Base-by-base conservation (phyloP, 768 basidiomycete genomes). In the Auricularia cornea region DNA sequence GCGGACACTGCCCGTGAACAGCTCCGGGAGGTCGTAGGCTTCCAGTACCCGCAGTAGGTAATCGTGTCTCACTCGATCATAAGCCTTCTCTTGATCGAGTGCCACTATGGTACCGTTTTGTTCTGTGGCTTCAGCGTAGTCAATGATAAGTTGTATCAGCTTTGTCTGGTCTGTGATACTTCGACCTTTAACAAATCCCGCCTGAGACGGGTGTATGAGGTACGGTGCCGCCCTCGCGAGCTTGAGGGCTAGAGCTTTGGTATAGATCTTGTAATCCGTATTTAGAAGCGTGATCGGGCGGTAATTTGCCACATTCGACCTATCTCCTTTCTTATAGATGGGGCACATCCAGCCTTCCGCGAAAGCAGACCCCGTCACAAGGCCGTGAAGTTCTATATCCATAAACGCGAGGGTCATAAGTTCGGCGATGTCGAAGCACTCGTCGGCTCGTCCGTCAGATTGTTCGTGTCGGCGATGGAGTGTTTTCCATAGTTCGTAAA, bases 161-260 rank as follows among this genome's bases (percentile, higher is more conserved):
- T 66, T 62, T 3, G 64, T 60, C n/a, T 66, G 65, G 44, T 66
- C 64, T 3, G 61, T 40, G 31, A 66, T 66, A 48, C 63, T 64
- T 62, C 65, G 26, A 3, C 59, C 52, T 26, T 41, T 41, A 11
- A 66, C 48, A 44, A 65, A 66, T 0, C 64, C 66, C 5, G 66
- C 66, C 41, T 66, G 66, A n/a, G 56, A 60, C n/a, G 35, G 16
- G 65, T 65, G 30, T 23, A 66, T 54, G 2, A 66, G 18, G 14
- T 29, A 16, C 3, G n/a, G 30, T 3, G 61, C 61, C 5, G 48
- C 32, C 12, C 3, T n/a, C 3, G 23, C 29, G 8, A 66, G 60
- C 30, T 31, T 12, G 4, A 18, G 10, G n/a, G 61, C 52, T 11
- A 62, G 33, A 3, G 41, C 54, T 20, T 44, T 57, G 2, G 66